Base-by-base conservation (phyloP, 192 early-diverging fungal species). In the Podila verticillata region DNA sequence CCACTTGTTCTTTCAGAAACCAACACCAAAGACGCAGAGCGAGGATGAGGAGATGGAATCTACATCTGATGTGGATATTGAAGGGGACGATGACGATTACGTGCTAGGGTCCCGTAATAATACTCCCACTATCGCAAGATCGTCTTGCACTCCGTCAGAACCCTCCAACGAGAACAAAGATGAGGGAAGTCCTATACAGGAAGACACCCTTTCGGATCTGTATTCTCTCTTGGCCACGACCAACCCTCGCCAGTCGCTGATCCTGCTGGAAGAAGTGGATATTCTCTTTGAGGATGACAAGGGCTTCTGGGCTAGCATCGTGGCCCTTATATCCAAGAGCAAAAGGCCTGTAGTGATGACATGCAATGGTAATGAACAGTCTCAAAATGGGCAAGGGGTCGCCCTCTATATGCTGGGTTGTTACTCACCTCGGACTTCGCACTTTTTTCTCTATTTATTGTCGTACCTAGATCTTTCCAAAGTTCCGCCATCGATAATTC, bases 191-290 rank as follows among this genome's bases (percentile, higher is more conserved):
- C 22, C 35, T 56, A 34, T 19, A 0, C 24, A 68, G 26, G 70
- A 80, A 28, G 77, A 80, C 51, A 72, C 70, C 0, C 70, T 80
- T 6, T 80, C 77, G n/a, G 77, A 80, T 28, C 29, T 80, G 20
- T 80, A 80, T 47, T 80, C 77, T 8, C 61, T 80, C 5, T 39
- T 80, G 44, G 26, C 70, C 7, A 80, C 77, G 0, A 70, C 70
- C 2, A 74, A 80, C 26, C 81, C 87, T 47, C 81, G 72, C 15
- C 90, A 93, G 61, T 86, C 91, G 64, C 74, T 96, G 36, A 88
- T 96, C 26, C 75, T 96, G n/a, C 83, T 96, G 29, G 95, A 96
- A 70, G 92, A 96, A 35, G 91, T 91, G 2, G 95, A 96, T 70
- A 81, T 95, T 15, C 68, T 95, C 7, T 95, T 90, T 86, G 92